phyloP scores from a whole-genome alignment of 768 basidiomycete species.

The Russula sp. region DNA sequence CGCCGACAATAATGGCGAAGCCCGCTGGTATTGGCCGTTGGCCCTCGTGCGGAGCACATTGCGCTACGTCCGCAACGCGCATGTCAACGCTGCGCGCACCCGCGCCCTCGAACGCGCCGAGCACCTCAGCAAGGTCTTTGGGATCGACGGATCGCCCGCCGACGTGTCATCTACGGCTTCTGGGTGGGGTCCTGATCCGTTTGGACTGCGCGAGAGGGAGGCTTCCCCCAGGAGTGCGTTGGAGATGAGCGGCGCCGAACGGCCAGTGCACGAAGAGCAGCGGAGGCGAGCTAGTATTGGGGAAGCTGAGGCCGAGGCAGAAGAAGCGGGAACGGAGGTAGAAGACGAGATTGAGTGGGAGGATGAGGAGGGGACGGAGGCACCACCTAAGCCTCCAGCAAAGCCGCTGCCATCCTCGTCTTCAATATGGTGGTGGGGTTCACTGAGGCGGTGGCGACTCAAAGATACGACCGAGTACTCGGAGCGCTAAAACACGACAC shows the following conservation, averaged over 20 bases:
- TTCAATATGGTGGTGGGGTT: slow-evolving; percentile 80
- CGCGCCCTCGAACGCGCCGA: slow-evolving; percentile 66
- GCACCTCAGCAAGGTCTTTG: slow-evolving; percentile 57
- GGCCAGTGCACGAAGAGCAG: neutral
- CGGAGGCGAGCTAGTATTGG: too few relatives aligned
- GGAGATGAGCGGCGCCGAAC: slow-evolving; percentile 18
- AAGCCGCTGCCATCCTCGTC: slow-evolving; percentile 23
- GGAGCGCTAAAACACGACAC: slow-evolving; percentile 16
- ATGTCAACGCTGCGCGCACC: slow-evolving; percentile 60
- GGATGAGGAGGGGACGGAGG: neutral
- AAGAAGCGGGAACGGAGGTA: slow-evolving; percentile 25
- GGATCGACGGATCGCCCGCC: slow-evolving; percentile 30
- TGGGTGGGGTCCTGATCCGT: slow-evolving; percentile 75
- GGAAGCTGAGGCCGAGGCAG: slow-evolving; percentile 8
- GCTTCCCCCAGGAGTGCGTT: slow-evolving; percentile 29
- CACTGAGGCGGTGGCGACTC: slow-evolving; percentile 65
- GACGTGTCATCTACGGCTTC: slow-evolving; percentile 29
- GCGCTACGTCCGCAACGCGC: slow-evolving; percentile 58
- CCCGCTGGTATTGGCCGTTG: slow-evolving; percentile 2
- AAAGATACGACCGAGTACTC: slow-evolving; percentile 70
- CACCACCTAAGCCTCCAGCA: neutral
- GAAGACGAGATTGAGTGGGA: neutral
- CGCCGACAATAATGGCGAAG: neutral
- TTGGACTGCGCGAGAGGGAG: slow-evolving; percentile 42
- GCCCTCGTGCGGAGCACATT: slow-evolving; percentile 48